A percentile compares a stretch with the other conserved stretches of the same genome.
Conservation (phyloP, 108 stramenopile species). For the Craspedostauros australis region DNA sequence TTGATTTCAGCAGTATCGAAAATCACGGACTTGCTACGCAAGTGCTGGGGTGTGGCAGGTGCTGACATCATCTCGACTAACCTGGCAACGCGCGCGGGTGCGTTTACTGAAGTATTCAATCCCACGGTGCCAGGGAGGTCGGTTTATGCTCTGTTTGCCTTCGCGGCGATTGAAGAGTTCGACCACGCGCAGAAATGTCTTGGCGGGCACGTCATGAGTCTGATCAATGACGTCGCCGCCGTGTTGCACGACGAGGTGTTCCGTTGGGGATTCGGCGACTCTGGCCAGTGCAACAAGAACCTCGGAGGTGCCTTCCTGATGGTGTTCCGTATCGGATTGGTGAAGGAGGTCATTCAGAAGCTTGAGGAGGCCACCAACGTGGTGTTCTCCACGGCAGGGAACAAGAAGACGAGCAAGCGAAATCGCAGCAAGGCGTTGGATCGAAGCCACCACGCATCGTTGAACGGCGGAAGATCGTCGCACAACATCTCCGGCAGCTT, state of each 20-base stretch:
- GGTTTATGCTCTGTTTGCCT: slow-evolving; percentile 91
- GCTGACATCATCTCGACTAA: slow-evolving; percentile 94
- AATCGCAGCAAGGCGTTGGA: slow-evolving; percentile 11
- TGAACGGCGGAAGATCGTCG: neutral
- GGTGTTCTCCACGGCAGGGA: slow-evolving; percentile 43
- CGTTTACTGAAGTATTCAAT: slow-evolving; percentile 70
- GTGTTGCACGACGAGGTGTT: slow-evolving; percentile 87
- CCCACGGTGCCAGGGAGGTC: slow-evolving; percentile 92
- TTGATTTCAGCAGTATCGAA: slow-evolving; percentile 85
- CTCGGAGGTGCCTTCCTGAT: slow-evolving; percentile 90
- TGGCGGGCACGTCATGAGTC: slow-evolving; percentile 89
- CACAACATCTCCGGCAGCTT: neutral
- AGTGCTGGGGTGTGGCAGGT: slow-evolving; percentile 95
- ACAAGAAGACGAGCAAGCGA: slow-evolving; percentile 13
- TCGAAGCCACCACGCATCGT: neutral
- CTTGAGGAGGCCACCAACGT: slow-evolving; percentile 67
- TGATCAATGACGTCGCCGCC: slow-evolving; percentile 89
- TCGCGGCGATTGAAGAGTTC: slow-evolving; percentile 88
- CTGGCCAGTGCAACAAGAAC: slow-evolving; percentile 94
- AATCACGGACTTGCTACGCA: slow-evolving; percentile 89
- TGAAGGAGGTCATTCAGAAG: slow-evolving; percentile 69
- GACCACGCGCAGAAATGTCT: slow-evolving; percentile 61
- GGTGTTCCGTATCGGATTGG: slow-evolving; percentile 89
- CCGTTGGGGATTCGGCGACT: slow-evolving; percentile 79
- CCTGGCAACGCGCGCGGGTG: slow-evolving; percentile 65